Base-by-base conservation (phyloP, 768 basidiomycete genomes). In the Pleurotus platypus region DNA sequence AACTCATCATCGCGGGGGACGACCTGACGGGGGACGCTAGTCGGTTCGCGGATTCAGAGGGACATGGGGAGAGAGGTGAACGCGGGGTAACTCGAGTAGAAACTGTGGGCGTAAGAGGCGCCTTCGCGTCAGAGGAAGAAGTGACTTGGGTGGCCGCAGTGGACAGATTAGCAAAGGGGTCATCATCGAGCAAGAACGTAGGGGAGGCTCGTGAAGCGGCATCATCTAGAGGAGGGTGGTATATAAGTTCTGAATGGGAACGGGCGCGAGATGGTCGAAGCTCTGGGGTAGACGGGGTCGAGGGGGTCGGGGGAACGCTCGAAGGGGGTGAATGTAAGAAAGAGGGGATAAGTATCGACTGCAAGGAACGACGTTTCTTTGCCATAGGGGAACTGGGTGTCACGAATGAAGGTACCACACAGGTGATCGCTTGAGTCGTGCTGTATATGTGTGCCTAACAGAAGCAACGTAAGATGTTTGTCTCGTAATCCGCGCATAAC, bases 101-200 rank as follows among this genome's bases (percentile, higher is more conserved):
- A 18, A 42, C 35, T 1, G 39, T 30, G 8, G 35, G 15, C 35
- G 26, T 15, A 15, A 38, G 40, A 30, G 59, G 43, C 30, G 43
- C 16, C 13, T 37, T 49, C 27, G 47, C 8, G 37, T 39, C 24
- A 38, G 54, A 51, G 27, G 20, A 42, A 49, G 49, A 24, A 18
- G 30, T 35, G 9, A 35, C 30, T 35, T 48, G 46, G 20, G 48
- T 56, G 50, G 57, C 56, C 35, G 53, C 49, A 4, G 47, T 30
- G 8, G 37, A 53, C 12, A 86, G 73, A 59, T 85, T 82, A 18
- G 89, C 89, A 62, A 90, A 90, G 1, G 89, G 89, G 63, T 90
- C 89, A 51, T 86, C 83, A 62, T 89, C 88, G 22, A 87, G 72
- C 16, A 89, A 75, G 59, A 73, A 78, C n/a, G 66, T 68, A 13